phyloP scores from a whole-genome alignment of 257 asterid species.

The Plectranthus barbatus region DNA sequence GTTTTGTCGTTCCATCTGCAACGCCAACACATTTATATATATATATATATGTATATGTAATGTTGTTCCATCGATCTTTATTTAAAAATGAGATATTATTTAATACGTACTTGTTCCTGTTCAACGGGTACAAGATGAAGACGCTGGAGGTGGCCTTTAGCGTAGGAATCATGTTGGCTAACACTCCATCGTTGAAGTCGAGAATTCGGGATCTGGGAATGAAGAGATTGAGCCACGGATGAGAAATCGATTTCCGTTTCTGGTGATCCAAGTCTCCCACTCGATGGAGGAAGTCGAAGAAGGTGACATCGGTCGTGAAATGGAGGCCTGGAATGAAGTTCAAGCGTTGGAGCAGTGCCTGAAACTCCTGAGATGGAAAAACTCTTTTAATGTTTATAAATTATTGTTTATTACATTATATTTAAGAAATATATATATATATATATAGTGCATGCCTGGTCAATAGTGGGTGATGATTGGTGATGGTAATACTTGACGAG shows the following conservation, averaged over 20 bases:
- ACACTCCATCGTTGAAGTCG: conserved; percentile 50
- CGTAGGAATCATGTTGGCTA: conserved; percentile 37
- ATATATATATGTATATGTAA: no score
- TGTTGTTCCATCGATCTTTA: no score
- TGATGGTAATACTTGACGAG: conserved; percentile 38
- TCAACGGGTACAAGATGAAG: conserved; percentile 52
- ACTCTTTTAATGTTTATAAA: no score
- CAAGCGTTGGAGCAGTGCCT: conserved; percentile 1
- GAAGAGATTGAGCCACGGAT: conserved; percentile 74
- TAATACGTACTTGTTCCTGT: conserved; percentile 29
- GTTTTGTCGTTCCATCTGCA: conserved; percentile 25
- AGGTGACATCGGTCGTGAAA: conserved; percentile 18
- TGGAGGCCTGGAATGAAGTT: conserved; percentile 12
- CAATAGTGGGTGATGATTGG: conserved; percentile 14
- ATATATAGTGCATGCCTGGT: conserved; percentile 18
- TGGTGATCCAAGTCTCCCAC: conserved; percentile 12
- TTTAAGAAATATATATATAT: background rate
- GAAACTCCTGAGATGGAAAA: conserved; percentile 24
- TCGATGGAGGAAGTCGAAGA: conserved; percentile 22
- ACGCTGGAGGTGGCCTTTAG: conserved; percentile 31
- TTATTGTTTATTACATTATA: no score
- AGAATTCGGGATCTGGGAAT: conserved; percentile 51
- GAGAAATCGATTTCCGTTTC: conserved; percentile 34
- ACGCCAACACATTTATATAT: background rate
- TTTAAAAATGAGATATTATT: no score